These are phyloP conservation scores for Lodderomyces elongisporus DNA, from an alignment of 1,139 yeast species.

Conservation along the genomic window DNA sequence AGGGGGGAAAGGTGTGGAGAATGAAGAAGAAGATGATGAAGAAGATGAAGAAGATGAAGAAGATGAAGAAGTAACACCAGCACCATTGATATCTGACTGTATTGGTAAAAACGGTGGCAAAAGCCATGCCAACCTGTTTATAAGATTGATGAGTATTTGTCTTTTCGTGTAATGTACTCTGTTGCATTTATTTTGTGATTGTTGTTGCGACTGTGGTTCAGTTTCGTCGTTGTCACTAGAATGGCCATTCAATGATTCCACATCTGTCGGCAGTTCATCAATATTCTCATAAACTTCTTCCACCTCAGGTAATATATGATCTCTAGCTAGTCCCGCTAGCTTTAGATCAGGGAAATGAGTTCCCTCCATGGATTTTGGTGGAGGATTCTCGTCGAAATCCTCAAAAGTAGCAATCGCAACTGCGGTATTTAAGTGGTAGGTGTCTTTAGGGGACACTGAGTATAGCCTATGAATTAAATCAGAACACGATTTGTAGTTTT, in stretches of 20 bases:
- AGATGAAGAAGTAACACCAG: background rate
- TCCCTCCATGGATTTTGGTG: background rate
- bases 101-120: conserved; percentile 20
- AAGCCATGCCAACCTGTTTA: conserved; percentile 22
- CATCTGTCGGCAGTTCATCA: conserved; percentile 3
- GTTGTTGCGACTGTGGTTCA: background rate
- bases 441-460: conserved; percentile 39
- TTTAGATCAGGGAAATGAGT: too few species aligned
- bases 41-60: background rate
- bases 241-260: background rate
- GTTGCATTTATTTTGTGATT: background rate
- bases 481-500: conserved; percentile 20
- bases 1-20: background rate
- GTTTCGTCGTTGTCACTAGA: background rate
- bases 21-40: background rate
- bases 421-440: conserved; percentile 31
- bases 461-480: conserved; percentile 33
- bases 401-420: conserved; percentile 25
- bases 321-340: background rate
- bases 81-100: conserved; percentile 1
- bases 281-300: conserved; percentile 9
- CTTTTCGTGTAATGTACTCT: background rate
- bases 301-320: conserved; percentile 12
- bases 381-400: conserved; percentile 2
- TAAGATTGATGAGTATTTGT: conserved; percentile 2